Percentiles rank a stretch among this genome's conserved stretches.
phyloP scores from a whole-genome alignment of 345 rosid genomes.

The Dipteronia sinensis region DNA sequence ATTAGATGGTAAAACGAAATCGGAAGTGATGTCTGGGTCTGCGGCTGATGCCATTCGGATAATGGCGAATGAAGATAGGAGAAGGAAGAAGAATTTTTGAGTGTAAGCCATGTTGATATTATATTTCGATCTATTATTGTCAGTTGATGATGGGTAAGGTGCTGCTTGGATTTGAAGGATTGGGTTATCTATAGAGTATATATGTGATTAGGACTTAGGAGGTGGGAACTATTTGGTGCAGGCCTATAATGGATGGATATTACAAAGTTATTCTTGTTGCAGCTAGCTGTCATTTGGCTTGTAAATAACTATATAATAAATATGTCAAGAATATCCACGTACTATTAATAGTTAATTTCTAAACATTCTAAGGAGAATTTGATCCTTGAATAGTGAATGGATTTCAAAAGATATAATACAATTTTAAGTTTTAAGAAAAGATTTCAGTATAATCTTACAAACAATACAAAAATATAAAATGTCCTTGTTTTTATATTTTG shows the following conservation, averaged over 20 bases:
- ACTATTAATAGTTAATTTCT: no score
- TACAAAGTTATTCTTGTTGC: slow-evolving; percentile 14
- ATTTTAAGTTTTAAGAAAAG: no score
- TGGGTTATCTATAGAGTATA: neutral
- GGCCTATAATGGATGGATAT: slow-evolving; percentile 16
- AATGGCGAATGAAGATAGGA: slow-evolving; percentile 23
- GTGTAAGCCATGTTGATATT: slow-evolving; percentile 25
- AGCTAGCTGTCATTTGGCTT: neutral
- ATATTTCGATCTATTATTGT: neutral
- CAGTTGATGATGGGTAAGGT: neutral
- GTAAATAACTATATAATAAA: neutral
- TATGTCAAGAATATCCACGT: no score
- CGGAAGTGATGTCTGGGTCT: slow-evolving; percentile 42
- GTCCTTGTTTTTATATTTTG: neutral
- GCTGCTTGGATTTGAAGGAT: neutral
- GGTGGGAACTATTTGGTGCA: slow-evolving; percentile 1
- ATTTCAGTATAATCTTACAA: no score
- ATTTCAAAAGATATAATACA: no score
- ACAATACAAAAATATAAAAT: no score
- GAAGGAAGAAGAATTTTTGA: slow-evolving; percentile 15
- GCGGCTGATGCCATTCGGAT: slow-evolving; percentile 21
- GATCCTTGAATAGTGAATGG: no score
- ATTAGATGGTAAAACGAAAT: slow-evolving; percentile 31
- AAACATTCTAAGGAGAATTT: no score
- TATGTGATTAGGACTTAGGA: neutral